Evolutionary conservation across 73 alveolate genomes (phyloP), one percentile per base, ranked within the genome.

Genomic region (Effrenium voratum): DNA sequence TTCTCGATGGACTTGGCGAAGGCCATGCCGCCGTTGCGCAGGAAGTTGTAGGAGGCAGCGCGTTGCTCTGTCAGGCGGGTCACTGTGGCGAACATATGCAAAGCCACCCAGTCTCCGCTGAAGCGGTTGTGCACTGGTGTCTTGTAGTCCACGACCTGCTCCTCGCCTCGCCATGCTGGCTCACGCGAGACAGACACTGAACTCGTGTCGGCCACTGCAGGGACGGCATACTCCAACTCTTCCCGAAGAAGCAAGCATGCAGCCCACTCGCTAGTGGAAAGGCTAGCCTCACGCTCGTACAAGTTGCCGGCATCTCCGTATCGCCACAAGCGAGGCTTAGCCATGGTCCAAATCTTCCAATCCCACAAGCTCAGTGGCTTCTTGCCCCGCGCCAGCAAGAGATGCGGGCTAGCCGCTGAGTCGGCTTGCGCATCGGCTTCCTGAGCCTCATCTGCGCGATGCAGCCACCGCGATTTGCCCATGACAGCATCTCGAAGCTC

Each of bases 181-280:
- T 60, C 75, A 4, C 75, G 15, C 75, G 30, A 60, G 30, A 55
- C 12, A 55, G 68, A 15, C 68, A 22, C 22, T 22, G 22, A 55
- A 55, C n/a, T n/a, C 22, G 43, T 63, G 77, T 15, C 8, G 12
- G 5, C 5, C 40, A 63, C 26, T 5, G 36, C 77, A 15, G 40
- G 26, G 26, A 77, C 60, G 0, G 45, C n/a, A n/a, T n/a, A 43
- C 5, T 41, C 88, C 3, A 77, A 45, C 24, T 77, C 93, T 34
- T 57, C 93, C 10, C 93, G 59, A 36, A 60, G 24, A 34, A 86
- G 73, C 46, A 86, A 30, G 34, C 84, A 41, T 2, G 94, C 82
- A 30, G 94, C 94, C 94, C 94, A 60, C 73, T 86, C 94, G 2
- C 83, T 28, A 22, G 94, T 86, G 19, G 94, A 36, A 52, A 57